phyloP scores from a whole-genome alignment of 805 yeast species.

The Schwanniomyces polymorphus region DNA sequence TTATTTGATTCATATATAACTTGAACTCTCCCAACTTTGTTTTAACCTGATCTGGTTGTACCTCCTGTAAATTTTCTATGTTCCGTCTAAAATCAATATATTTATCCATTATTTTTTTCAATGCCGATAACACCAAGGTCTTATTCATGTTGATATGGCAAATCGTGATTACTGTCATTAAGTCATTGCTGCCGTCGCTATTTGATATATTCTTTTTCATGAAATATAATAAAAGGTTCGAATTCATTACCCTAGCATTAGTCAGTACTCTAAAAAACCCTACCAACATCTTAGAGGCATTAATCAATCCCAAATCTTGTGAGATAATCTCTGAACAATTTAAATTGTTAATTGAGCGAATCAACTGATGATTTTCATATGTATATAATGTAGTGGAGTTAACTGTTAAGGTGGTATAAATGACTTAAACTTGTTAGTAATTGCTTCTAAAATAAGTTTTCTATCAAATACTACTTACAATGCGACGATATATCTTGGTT shows the following conservation, averaged over 20 bases:
- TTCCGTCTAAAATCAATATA: slow-evolving; percentile 43
- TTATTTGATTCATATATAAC: slow-evolving; percentile 54
- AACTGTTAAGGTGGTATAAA: slow-evolving; percentile 48
- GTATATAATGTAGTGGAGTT: slow-evolving; percentile 64
- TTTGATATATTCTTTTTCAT: slow-evolving; percentile 46
- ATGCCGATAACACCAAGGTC: slow-evolving; percentile 45
- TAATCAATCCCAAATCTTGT: slow-evolving; percentile 54
- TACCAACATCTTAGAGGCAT: slow-evolving; percentile 44
- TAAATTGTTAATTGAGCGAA: slow-evolving; percentile 40
- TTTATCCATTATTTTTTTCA: slow-evolving; percentile 52
- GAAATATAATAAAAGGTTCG: slow-evolving; percentile 43
- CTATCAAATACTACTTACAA: slow-evolving; percentile 16
- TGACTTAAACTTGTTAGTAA: slow-evolving; percentile 26
- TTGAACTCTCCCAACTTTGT: slow-evolving; percentile 51
- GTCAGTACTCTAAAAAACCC: slow-evolving; percentile 36
- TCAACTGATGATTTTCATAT: slow-evolving; percentile 49
- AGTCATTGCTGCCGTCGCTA: slow-evolving; percentile 45
- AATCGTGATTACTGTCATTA: slow-evolving; percentile 52
- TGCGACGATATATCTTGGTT: slow-evolving; percentile 19
- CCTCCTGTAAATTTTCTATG: slow-evolving; percentile 12
- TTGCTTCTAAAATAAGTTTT: background rate
- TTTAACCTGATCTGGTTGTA: slow-evolving; percentile 12
- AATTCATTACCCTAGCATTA: slow-evolving; percentile 21
- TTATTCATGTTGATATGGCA: slow-evolving; percentile 45
- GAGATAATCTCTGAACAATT: slow-evolving; percentile 56